These are phyloP conservation scores for Wolfiporia cocos DNA, from an alignment of 1,284 basidiomycete species.

Conservation along the genomic window DNA sequence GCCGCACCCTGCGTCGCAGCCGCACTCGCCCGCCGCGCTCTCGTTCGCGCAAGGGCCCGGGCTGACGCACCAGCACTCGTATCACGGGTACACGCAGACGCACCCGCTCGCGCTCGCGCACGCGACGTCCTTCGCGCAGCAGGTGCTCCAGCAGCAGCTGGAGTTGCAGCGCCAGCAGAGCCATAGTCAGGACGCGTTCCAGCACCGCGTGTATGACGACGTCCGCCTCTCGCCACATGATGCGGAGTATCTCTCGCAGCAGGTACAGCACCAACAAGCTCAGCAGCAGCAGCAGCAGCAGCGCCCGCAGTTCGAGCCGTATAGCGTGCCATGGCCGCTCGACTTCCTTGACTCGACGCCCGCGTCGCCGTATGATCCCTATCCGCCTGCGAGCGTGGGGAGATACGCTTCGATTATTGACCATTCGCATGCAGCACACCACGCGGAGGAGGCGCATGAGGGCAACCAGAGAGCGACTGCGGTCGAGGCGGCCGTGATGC, in stretches of 20 bases:
- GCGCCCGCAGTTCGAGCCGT: conserved; percentile 28
- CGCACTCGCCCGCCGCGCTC: conserved; percentile 16
- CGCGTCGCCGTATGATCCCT: conserved; percentile 35
- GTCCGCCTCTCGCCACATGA: neutral
- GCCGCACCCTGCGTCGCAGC: conserved; percentile 21
- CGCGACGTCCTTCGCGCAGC: conserved; percentile 15
- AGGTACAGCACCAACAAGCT: too few species aligned
- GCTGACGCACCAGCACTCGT: conserved; percentile 5
- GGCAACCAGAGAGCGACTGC: neutral
- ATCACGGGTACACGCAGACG: too few species aligned
- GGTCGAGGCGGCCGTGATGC: conserved; percentile 3
- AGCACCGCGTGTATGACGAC: conserved; percentile 3
- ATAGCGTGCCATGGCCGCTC: conserved; percentile 23
- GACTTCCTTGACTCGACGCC: conserved; percentile 32
- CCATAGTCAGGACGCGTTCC: conserved; percentile 2
- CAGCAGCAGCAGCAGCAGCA: conserved; percentile 8
- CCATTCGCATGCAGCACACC: too few species aligned
- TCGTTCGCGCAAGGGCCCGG: conserved; percentile 8
- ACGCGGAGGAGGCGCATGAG: neutral
- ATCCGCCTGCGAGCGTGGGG: conserved; percentile 13
- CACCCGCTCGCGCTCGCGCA: conserved; percentile 9
- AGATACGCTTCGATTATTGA: conserved; percentile 3
- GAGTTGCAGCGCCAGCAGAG: conserved; percentile 5
- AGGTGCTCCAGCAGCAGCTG: conserved; percentile 11
- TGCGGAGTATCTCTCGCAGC: neutral